Evolutionary conservation across 257 asterid species (phyloP), one percentile per base, ranked within the genome.

Genomic region (Prunella vulgaris): DNA sequence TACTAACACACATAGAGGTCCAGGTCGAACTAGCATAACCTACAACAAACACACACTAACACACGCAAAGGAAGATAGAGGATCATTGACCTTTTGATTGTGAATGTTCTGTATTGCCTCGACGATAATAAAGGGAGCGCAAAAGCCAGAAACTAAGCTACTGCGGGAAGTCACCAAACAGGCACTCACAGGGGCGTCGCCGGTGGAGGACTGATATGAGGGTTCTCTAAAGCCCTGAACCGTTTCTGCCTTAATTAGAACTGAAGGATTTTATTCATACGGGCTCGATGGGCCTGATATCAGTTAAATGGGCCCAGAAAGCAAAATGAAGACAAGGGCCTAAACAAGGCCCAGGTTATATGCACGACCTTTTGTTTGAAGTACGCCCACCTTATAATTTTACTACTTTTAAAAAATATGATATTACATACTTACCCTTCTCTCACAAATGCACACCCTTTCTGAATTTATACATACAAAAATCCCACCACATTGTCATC

Each of bases 191-290:
- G 79, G 32, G 60, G 63, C 69, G 59, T 48, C 70, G 42, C 78
- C 78, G 65, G 60, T 64, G 60, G 60, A 66, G 66, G 70, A 48
- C 22, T 60, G 75, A 38, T 22, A 64, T 1, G n/a, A 70, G 58
- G 37, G 30, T 5, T 33, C 64, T 65, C 73, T 71, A 71, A 76
- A 76, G 71, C 80, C 80, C 80, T 76, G 73, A 64, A 76, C 37
- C 32, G 17, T 15, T 33, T 59, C 12, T 1, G 59, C 27, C 3
- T 56, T 24, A 32, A 67, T 37, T 44, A 20, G 22, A 46, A 44
- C 9, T 22, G 32, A 4, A 71, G 65, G 64, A 48, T 68, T 20
- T 75, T 69, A 12, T 38, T 27, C 7, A 1, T 61, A 14, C 14
- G 70, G 78, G 59, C 78, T 48, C 1, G 5, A 42, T 66, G 72